Evolutionary conservation across 768 basidiomycete genomes (phyloP).

Genomic region (Boletus subcaerulescens): DNA sequence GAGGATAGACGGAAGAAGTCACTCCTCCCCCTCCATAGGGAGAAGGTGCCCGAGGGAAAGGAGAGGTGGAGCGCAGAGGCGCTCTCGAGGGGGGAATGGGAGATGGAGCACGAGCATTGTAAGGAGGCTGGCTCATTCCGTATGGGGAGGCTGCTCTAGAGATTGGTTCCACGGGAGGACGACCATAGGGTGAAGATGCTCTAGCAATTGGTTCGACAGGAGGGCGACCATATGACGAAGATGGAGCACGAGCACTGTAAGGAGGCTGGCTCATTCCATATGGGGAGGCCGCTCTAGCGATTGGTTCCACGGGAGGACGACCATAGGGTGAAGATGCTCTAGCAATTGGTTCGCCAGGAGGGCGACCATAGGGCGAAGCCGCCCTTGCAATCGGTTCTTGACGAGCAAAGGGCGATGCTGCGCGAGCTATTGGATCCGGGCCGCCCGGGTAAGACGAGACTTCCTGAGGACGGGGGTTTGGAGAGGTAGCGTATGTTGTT

Average conservation of each 20-base stretch:
- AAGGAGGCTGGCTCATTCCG: conserved; percentile 22
- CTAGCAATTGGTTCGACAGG: conserved; percentile 39
- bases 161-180: conserved; percentile 39
- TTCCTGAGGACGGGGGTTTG: conserved; percentile 48
- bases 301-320: conserved; percentile 39
- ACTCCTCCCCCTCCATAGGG: conserved; percentile 3
- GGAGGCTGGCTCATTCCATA: conserved; percentile 25
- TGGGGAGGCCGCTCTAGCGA: conserved; percentile 37
- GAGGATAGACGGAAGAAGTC: conserved; percentile 44
- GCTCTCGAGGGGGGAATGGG: conserved; percentile 27
- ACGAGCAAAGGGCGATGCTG: conserved; percentile 37
- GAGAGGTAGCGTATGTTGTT: conserved; percentile 39
- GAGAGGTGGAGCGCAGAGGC: conserved; percentile 28
- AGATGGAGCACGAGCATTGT: conserved; percentile 27
- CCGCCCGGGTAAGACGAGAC: conserved; percentile 40
- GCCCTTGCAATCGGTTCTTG: conserved; percentile 28
- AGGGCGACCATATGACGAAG: conserved; percentile 33
- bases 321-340: conserved; percentile 34
- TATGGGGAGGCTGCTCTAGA: conserved; percentile 39
- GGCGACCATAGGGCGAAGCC: conserved; percentile 31
- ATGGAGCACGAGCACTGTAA: conserved; percentile 18
- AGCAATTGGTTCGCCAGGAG: conserved; percentile 39
- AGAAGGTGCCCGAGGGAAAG: conserved; percentile 31
- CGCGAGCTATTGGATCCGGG: conserved; percentile 31
- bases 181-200: conserved; percentile 33